phyloP scores from a whole-genome alignment of 2,329 filamentous ascomycete species.

The Parafenestella ontariensis region DNA sequence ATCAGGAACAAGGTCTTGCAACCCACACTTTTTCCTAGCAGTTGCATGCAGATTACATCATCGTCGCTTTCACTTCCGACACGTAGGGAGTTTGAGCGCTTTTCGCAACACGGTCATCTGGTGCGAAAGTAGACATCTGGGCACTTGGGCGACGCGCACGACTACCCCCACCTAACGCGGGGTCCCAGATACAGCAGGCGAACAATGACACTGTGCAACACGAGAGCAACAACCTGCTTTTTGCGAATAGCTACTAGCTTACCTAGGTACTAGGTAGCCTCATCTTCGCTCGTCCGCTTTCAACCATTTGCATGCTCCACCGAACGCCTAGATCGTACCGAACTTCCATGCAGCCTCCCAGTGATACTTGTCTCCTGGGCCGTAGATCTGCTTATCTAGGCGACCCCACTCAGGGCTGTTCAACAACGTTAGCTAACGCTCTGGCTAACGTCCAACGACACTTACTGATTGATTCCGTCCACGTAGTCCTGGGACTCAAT shows the following conservation, averaged over 20 bases:
- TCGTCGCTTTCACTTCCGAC: not conserved
- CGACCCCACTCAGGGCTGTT: constrained; percentile 45
- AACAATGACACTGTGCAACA: not conserved
- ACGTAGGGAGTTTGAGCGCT: too few relatives aligned
- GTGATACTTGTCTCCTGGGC: constrained; percentile 42
- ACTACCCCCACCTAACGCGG: constrained; percentile 19
- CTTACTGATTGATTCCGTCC: constrained; percentile 46
- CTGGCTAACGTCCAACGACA: constrained; percentile 7
- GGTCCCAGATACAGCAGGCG: constrained; percentile 14
- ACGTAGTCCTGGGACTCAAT: constrained; percentile 46
- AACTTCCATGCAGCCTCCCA: constrained; percentile 45
- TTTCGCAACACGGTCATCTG: too few relatives aligned
- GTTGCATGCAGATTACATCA: too few relatives aligned
- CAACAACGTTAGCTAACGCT: constrained; percentile 23
- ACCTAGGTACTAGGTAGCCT: not conserved
- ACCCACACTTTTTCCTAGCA: too few relatives aligned
- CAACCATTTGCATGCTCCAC: not conserved
- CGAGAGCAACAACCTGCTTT: constrained; percentile 3
- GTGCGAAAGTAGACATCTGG: too few relatives aligned
- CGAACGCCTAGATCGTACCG: constrained; percentile 28
- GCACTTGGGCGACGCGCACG: too few relatives aligned
- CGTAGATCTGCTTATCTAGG: constrained; percentile 39
- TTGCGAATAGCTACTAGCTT: not conserved
- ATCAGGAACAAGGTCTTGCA: constrained; percentile 14
- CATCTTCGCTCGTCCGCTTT: not conserved